Evolutionary conservation across 148 eudicot genomes (phyloP), one percentile per base, ranked within the genome.

Genomic region (Diospyros kaki): DNA sequence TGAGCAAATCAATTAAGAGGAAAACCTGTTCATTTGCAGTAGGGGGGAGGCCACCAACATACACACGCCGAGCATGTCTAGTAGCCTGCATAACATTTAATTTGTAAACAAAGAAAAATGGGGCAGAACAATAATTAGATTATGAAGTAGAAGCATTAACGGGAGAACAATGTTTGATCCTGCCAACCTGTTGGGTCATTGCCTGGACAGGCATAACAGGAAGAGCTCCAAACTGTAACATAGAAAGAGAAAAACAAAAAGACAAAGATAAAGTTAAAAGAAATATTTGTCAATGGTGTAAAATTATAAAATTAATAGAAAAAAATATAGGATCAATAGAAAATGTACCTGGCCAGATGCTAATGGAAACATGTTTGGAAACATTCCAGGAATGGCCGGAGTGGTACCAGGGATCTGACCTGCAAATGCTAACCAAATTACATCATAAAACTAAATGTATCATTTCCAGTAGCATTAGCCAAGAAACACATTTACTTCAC

Each of bases 41-140:
- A 0, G 97, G 93, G 53, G 99, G 82, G 58, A 95, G 94, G 42
- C 99, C 99, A 80, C 99, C 99, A 83, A 95, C 99, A 89, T 95
- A 95, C 58, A 95, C 90, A 69, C 97, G 91, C 17, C 99, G 89
- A 79, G 97, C 97, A 84, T 92, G 99, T 68, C 99, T 84, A 69
- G 99, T 95, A 74, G 99, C 98, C 98, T 96, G 89, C n/a, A 28
- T 28, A 28, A 28, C 18, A 83, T 66, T 64, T 42, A 69, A 76
- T 28, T 63, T 68, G 13, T 2, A 9, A 42, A 18, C 17, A 64
- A 63, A 73, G 14, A 3, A 51, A 52, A 14, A 50, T 11, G 52
- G 7, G 13, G 28, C 8, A 46, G 58, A 68, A 68, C 6, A 61
- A 56, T n/a, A 66, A 45, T 2, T 60, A n/a, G 10, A 69, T 43